A percentile compares a stretch with the other conserved stretches of the same genome.
These are phyloP conservation scores for Acacia melanoxylon DNA, from an alignment of 306 rosid genomes.

Conservation along the genomic window DNA sequence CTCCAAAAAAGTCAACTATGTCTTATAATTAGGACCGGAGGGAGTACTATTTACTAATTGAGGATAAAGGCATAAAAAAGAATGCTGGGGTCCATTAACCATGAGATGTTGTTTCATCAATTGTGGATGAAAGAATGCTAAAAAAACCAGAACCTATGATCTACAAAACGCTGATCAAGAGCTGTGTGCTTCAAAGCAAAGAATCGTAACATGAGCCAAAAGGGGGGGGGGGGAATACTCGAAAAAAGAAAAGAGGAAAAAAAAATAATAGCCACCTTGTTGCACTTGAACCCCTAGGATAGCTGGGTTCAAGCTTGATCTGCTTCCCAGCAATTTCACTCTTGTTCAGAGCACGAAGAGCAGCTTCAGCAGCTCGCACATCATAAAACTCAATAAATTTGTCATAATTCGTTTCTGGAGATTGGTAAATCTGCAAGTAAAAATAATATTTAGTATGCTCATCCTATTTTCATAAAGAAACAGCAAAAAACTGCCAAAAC, in stretches of 20 bases:
- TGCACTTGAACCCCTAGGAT: conserved; percentile 46
- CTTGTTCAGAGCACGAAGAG: conserved; percentile 57
- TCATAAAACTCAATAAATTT: conserved; percentile 74
- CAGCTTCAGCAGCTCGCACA: conserved; percentile 72
- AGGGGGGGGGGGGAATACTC: not conserved
- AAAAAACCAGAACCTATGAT: conserved; percentile 9
- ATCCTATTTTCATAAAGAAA: not conserved
- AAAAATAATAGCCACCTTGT: conserved; percentile 44
- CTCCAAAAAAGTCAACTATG: too few relatives aligned
- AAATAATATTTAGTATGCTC: conserved; percentile 7
- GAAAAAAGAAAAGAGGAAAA: not conserved
- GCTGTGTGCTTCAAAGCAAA: conserved; percentile 12
- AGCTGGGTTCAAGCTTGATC: conserved; percentile 72
- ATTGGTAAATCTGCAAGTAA: conserved; percentile 58
- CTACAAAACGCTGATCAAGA: conserved; percentile 7
- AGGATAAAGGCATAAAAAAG: not conserved
- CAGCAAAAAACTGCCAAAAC: conserved; percentile 30
- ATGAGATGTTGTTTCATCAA: conserved; percentile 5
- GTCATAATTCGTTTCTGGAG: conserved; percentile 49
- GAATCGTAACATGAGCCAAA: conserved; percentile 16
- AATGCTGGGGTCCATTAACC: not conserved
- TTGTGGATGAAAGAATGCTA: conserved; percentile 9
- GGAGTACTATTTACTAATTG: conserved; percentile 18
- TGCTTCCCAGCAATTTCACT: conserved; percentile 72
- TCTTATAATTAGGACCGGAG: too few relatives aligned